Evolutionary conservation across 345 rosid genomes (phyloP).

Genomic region (Arabis hirsuta): DNA sequence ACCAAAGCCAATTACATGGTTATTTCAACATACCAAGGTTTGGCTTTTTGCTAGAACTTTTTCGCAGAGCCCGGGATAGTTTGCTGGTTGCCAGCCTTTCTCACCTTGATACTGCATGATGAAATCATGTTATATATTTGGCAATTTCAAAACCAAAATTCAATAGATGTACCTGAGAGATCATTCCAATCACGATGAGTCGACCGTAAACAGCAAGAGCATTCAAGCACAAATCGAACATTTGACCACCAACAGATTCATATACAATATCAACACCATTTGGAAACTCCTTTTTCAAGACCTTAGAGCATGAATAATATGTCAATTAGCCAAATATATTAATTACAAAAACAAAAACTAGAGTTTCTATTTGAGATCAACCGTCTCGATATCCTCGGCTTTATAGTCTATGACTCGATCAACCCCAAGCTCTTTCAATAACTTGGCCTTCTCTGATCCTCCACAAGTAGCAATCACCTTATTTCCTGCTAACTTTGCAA

Average conservation of each 20-base stretch:
- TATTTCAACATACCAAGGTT: slow-evolving; percentile 68
- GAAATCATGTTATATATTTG: slow-evolving; percentile 11
- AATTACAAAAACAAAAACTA: slow-evolving; percentile 1
- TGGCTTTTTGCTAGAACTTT: slow-evolving; percentile 93
- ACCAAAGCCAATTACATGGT: no score
- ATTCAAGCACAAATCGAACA: slow-evolving; percentile 85
- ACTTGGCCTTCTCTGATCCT: slow-evolving; percentile 79
- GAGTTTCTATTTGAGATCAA: slow-evolving; percentile 40
- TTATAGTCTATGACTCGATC: slow-evolving; percentile 90
- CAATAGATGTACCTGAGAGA: slow-evolving; percentile 67
- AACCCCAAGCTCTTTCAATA: slow-evolving; percentile 79
- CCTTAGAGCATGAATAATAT: slow-evolving; percentile 46
- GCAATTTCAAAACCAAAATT: no score
- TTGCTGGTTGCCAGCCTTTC: slow-evolving; percentile 83
- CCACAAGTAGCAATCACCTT: slow-evolving; percentile 93
- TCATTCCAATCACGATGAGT: slow-evolving; percentile 94
- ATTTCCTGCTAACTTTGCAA: slow-evolving; percentile 89
- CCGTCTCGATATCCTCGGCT: slow-evolving; percentile 82
- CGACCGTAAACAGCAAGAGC: slow-evolving; percentile 83
- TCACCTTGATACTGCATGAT: slow-evolving; percentile 85
- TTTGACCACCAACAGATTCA: slow-evolving; percentile 95
- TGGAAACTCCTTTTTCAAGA: slow-evolving; percentile 78
- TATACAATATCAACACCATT: slow-evolving; percentile 83
- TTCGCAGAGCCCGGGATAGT: slow-evolving; percentile 88
- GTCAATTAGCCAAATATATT: not conserved